Conservation (phyloP, 148 eudicot species). For the Heliamphora exappendiculata region DNA sequence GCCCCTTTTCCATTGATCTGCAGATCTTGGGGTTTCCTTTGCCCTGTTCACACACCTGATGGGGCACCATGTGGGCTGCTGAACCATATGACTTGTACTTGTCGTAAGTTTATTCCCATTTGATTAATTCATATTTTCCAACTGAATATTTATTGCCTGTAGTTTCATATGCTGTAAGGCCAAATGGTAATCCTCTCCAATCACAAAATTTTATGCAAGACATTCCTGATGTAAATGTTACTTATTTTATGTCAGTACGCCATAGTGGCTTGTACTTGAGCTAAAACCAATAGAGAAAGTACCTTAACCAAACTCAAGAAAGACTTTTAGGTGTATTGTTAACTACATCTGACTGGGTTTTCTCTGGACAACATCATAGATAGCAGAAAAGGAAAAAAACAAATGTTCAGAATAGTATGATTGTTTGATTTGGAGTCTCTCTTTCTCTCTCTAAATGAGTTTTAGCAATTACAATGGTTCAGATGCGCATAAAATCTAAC, state of each 20-base stretch:
- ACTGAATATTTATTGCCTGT: neutral
- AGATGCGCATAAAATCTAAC: too few species aligned
- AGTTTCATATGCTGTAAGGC: neutral
- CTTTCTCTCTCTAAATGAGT: neutral
- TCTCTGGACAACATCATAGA: neutral
- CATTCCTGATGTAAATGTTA: neutral
- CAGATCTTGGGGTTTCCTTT: constrained; percentile 97
- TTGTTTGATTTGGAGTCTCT: neutral
- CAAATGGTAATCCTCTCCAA: neutral
- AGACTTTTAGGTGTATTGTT: neutral
- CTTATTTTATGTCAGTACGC: neutral
- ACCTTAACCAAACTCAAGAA: neutral
- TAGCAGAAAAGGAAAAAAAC: neutral
- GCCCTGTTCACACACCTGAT: constrained; percentile 99
- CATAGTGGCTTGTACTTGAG: neutral
- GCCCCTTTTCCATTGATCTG: constrained; percentile 1
- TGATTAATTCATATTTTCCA: neutral
- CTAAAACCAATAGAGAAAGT: neutral
- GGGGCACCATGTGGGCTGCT: constrained; percentile 97
- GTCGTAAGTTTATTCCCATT: constrained; percentile 56
- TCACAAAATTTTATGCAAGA: neutral
- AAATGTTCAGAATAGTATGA: neutral
- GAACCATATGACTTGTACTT: constrained; percentile 73
- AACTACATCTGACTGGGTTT: neutral
- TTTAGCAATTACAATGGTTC: neutral